Percentiles rank a stretch among this genome's conserved stretches.
Conservation (phyloP, 495 filamentous ascomycete species). For the Penicillium robsamsonii region DNA sequence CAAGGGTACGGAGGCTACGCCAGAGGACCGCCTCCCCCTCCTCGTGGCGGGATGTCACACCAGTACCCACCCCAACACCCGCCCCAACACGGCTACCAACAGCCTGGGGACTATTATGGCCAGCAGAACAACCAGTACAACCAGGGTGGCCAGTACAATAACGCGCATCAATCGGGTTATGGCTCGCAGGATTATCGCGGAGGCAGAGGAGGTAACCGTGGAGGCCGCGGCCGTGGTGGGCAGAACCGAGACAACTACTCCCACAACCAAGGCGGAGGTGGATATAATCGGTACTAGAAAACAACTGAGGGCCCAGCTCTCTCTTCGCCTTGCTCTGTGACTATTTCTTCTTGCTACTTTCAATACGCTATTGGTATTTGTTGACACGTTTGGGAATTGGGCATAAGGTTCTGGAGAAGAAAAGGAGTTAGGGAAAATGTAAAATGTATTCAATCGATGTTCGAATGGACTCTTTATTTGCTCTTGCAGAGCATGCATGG, state of each 20-base stretch:
- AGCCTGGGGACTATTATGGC: conserved; percentile 26
- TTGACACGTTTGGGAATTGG: conserved; percentile 10
- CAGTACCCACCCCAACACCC: conserved; percentile 29
- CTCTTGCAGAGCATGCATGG: neutral
- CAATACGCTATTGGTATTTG: conserved; percentile 7
- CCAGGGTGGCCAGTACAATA: conserved; percentile 26
- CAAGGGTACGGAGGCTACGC: conserved; percentile 35
- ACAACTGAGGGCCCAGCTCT: conserved; percentile 1
- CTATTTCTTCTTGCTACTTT: conserved; percentile 12
- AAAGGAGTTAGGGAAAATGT: conserved; percentile 5
- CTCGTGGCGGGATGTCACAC: conserved; percentile 37
- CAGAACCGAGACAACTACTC: conserved; percentile 30
- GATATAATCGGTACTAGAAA: conserved; percentile 42
- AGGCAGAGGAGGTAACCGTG: conserved; percentile 28
- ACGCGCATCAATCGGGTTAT: conserved; percentile 23
- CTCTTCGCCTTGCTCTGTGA: conserved; percentile 11
- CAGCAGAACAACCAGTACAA: conserved; percentile 29
- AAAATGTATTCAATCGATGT: conserved; percentile 5
- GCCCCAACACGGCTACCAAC: conserved; percentile 29
- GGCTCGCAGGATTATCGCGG: conserved; percentile 29
- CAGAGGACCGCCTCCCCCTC: conserved; percentile 42
- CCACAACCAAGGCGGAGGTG: conserved; percentile 29
- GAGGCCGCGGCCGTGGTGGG: conserved; percentile 28
- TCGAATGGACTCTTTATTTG: neutral
- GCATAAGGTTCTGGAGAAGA: neutral